Evolutionary conservation across 192 early-diverging fungal genomes (phyloP), one percentile per base, ranked within the genome.

Genomic region (Podila verticillata): DNA sequence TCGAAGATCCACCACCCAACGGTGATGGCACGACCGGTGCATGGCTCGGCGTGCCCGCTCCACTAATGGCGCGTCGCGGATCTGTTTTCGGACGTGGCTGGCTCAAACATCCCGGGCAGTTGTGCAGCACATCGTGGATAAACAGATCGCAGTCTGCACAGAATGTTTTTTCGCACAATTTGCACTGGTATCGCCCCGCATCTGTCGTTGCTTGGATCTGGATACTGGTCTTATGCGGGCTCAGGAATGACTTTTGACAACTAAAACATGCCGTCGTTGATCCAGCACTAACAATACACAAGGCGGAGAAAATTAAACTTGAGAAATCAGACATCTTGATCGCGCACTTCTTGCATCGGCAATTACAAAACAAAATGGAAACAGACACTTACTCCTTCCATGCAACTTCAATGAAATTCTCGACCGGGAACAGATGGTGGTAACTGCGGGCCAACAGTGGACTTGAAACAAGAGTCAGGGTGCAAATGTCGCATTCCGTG

Each of bases 131-230:
- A 72, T 98, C 96, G 73, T 98, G 97, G 28, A 96, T 87, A 85
- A 93, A 98, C 3, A 95, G 64, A 82, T 98, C 97, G 81, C 97
- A 98, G 34, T 98, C 97, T 30, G 92, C 73, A 72, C 97, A 98
- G 75, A 94, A 97, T 35, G 87, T 83, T 30, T 95, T 78, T 32
- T 85, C 75, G 75, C 97, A 98, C 24, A 88, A 84, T 19, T 87
- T 88, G 82, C 97, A 98, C 36, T 89, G 83, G 73, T 90, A 95
- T 22, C 91, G 83, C 44, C 87, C 86, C 26, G 82, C 75, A 28
- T 73, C 78, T 57, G 82, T 68, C 20, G 83, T 75, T 19, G 61
- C 48, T 39, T 49, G 73, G 4, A 74, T 57, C 51, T 71, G 64
- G 6, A 48, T 68, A 66, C 69, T 75, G 28, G 48, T 58, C 68